Evolutionary conservation across 148 eudicot genomes (phyloP).

Genomic region (Amaranthus palmeri): DNA sequence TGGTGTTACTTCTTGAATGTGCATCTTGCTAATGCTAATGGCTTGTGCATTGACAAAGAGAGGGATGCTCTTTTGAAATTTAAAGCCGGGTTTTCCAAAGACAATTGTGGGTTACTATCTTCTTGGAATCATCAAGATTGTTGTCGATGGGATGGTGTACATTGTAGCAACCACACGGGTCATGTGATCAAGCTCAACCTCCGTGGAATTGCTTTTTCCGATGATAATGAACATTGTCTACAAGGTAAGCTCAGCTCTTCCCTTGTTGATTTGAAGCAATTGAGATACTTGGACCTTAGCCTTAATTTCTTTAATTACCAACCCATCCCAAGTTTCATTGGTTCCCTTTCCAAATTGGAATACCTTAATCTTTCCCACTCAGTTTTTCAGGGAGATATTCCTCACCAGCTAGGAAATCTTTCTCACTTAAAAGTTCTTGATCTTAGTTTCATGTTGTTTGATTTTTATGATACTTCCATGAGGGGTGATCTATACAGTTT

Average conservation of each 20-base stretch:
- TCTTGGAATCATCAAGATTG: background rate
- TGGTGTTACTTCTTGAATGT: too few relatives aligned
- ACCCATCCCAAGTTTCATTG: background rate
- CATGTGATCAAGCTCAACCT: slow-evolving; percentile 9
- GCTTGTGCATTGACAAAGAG: too few relatives aligned
- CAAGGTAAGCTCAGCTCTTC: background rate
- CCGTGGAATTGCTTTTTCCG: background rate
- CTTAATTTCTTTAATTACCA: background rate
- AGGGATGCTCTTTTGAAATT: too few relatives aligned
- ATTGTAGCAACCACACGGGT: background rate
- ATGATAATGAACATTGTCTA: background rate
- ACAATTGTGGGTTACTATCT: too few relatives aligned
- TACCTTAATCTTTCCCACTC: background rate
- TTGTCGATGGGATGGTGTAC: background rate
- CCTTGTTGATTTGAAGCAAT: slow-evolving; percentile 10
- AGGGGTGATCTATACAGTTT: background rate
- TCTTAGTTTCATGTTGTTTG: background rate
- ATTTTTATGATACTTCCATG: background rate
- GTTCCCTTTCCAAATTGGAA: background rate
- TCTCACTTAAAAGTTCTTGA: slow-evolving; percentile 6
- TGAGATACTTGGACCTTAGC: slow-evolving; percentile 9
- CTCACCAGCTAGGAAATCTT: slow-evolving; percentile 5
- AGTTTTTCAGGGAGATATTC: background rate
- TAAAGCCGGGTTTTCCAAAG: too few relatives aligned
- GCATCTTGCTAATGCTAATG: too few relatives aligned